phyloP scores from a whole-genome alignment of 192 early-diverging fungal species.

The Funneliformis geosporum region DNA sequence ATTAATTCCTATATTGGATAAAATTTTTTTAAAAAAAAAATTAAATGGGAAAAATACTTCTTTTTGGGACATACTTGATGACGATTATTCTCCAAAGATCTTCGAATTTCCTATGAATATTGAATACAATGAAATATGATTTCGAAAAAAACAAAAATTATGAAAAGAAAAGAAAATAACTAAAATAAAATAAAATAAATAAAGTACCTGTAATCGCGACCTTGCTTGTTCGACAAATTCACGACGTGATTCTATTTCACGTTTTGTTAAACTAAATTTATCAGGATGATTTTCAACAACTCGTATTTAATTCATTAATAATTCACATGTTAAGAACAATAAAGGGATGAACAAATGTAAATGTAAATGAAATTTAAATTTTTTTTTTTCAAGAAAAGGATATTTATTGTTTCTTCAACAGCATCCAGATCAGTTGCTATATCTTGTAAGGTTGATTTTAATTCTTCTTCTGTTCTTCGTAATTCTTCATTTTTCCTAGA shows the following conservation, averaged over 20 bases:
- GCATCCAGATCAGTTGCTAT: constrained; percentile 57
- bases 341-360: constrained; percentile 24
- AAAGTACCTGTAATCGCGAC: constrained; percentile 9
- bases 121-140: neutral
- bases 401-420: constrained; percentile 53
- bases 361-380: too few species aligned
- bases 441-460: constrained; percentile 39
- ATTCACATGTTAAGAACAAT: constrained; percentile 34
- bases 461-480: constrained; percentile 55
- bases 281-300: neutral
- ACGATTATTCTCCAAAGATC: neutral
- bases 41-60: too few species aligned
- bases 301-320: constrained; percentile 17
- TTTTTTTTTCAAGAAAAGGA: constrained; percentile 45
- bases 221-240: constrained; percentile 17
- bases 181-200: too few species aligned
- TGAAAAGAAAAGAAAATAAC: too few species aligned
- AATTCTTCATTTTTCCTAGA: constrained; percentile 58
- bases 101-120: neutral
- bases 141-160: too few species aligned
- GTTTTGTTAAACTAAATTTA: constrained; percentile 17
- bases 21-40: neutral
- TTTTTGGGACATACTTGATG: neutral
- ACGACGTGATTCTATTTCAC: constrained; percentile 21
- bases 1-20: neutral